A percentile compares a stretch with the other conserved stretches of the same genome.
Evolutionary conservation across 768 basidiomycete genomes (phyloP).

Genomic region (Pleurotus platypus): DNA sequence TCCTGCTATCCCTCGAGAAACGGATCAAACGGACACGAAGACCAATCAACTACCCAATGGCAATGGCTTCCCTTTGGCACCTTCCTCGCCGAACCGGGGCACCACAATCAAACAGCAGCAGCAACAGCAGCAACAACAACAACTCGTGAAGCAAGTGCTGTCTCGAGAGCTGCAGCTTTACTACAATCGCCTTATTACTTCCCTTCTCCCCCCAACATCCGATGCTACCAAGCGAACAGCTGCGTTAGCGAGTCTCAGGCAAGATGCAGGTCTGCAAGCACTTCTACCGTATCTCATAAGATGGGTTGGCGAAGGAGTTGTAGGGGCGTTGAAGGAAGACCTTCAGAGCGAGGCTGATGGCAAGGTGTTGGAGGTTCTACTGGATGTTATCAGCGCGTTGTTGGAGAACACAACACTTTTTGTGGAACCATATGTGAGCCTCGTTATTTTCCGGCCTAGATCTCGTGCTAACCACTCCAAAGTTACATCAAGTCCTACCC

Average conservation of each 20-base stretch:
- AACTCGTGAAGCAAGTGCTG: constrained; percentile 87
- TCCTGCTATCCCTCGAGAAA: constrained; percentile 67
- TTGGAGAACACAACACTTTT: constrained; percentile 87
- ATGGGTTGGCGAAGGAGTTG: constrained; percentile 91
- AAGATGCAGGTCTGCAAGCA: constrained; percentile 89
- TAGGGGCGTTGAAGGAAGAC: constrained; percentile 55
- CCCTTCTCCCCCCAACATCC: constrained; percentile 66
- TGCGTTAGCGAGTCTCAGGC: constrained; percentile 83
- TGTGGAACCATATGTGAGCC: constrained; percentile 91
- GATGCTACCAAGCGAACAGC: constrained; percentile 79
- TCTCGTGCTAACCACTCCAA: neutral
- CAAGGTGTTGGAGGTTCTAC: constrained; percentile 68
- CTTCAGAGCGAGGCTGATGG: constrained; percentile 63
- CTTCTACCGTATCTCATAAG: constrained; percentile 91
- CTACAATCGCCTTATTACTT: constrained; percentile 85
- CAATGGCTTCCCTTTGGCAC: constrained; percentile 5
- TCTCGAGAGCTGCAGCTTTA: constrained; percentile 94
- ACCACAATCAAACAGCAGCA: constrained; percentile 26
- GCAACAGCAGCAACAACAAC: constrained; percentile 50
- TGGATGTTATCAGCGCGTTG: constrained; percentile 83
- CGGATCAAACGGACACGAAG: constrained; percentile 18
- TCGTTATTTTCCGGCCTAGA: neutral
- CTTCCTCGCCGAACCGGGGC: constrained; percentile 9
- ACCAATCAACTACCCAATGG: neutral
- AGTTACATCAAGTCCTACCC: constrained; percentile 96